Percentiles rank a stretch among this genome's conserved stretches.
phyloP scores from a whole-genome alignment of 495 filamentous ascomycete species.

The Zalerion maritima region DNA sequence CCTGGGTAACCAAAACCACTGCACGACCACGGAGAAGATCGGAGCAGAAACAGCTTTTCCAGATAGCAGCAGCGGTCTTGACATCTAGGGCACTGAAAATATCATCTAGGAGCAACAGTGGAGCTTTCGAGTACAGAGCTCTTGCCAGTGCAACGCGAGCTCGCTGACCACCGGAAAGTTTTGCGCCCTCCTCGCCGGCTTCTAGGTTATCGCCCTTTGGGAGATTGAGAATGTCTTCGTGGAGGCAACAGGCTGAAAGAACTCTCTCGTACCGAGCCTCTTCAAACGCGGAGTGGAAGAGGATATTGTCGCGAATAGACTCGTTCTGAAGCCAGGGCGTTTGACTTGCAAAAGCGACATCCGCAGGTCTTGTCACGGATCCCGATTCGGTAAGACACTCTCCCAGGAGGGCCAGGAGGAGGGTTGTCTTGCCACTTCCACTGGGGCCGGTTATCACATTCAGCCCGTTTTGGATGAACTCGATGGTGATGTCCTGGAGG shows the following conservation, averaged over 20 bases:
- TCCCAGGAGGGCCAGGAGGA: constrained; percentile 46
- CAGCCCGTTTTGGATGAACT: constrained; percentile 35
- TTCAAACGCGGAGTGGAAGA: constrained; percentile 37
- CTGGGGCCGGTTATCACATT: constrained; percentile 39
- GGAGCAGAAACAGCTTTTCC: constrained; percentile 37
- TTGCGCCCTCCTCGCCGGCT: constrained; percentile 53
- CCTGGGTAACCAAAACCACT: constrained; percentile 24
- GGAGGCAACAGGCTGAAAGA: constrained; percentile 48
- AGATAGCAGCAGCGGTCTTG: constrained; percentile 32
- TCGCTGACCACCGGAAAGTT: constrained; percentile 56
- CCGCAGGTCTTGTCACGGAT: constrained; percentile 30
- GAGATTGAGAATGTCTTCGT: constrained; percentile 39
- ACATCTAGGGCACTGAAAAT: constrained; percentile 49
- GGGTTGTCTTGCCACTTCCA: constrained; percentile 49
- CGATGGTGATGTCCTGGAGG: constrained; percentile 29
- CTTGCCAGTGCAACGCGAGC: constrained; percentile 55
- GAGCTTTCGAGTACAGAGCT: constrained; percentile 51
- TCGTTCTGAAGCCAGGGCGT: constrained; percentile 41
- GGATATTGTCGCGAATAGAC: constrained; percentile 41
- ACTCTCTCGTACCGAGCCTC: constrained; percentile 38
- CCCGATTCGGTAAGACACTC: constrained; percentile 35
- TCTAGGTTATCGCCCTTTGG: constrained; percentile 38
- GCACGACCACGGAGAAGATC: constrained; percentile 25
- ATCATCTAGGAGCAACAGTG: constrained; percentile 52
- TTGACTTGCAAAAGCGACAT: constrained; percentile 40